Evolutionary conservation across 495 filamentous ascomycete genomes (phyloP), one percentile per base, ranked within the genome.

Genomic region (Gamarada debralockiae): DNA sequence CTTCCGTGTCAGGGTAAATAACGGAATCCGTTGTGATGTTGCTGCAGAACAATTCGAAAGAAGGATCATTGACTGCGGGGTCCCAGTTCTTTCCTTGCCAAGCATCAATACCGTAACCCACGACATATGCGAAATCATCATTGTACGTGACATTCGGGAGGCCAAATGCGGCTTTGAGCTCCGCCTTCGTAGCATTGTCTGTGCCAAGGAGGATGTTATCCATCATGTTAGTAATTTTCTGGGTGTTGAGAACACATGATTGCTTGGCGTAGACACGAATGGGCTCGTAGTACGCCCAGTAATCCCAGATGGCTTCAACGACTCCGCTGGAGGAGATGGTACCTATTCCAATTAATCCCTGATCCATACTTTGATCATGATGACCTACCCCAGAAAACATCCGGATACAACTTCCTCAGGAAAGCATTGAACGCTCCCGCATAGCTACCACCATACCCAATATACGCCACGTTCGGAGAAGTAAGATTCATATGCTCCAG

Each of bases 361-460:
- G 25, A 20, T 20, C 14, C 37, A 6, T 4, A 39, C n/a, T n/a
- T 20, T 33, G 14, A 14, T 18, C 10, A 2, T 20, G n/a, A 14
- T 0, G 15, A 52, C 53, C 15, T 63, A 58, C 80, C 87, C 68
- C 70, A 86, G 67, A 81, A 89, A 21, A 79, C 67, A 27, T 86
- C 79, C 0, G 86, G 86, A 63, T 90, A 89, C 38, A 81, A 55
- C 47, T 79, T 80, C 3, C 87, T 77, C 27, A 88, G 63, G 60
- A 91, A 84, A 1, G 87, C 86, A 27, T 80, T 81, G 52, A 87
- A 83, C 9, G 80, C 81, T 14, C 87, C 87, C 15, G 86, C 83
- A 59, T 91, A 91, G 3, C 82, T 86, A 1, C 85, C 86, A 2
- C 87, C 87, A 53, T 89, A 91, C 0, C 76, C 80, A 48, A 90